Base-by-base conservation (phyloP, 1,284 basidiomycete genomes). In the Ceratobasidium sp. region DNA sequence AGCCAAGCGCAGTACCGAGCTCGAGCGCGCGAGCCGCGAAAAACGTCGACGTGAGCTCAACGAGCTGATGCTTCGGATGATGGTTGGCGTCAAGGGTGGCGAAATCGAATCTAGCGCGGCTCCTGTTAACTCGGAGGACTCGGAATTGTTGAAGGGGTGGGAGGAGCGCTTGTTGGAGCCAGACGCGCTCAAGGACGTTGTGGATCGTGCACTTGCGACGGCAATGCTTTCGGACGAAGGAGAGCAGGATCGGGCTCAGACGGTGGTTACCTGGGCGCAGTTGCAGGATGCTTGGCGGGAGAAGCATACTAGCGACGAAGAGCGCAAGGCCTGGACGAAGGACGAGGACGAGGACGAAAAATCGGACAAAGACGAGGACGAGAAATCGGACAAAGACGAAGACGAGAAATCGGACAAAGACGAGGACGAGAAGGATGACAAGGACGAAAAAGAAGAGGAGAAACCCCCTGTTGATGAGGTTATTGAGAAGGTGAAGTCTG, bases 41-140 rank as follows among this genome's bases (percentile, higher is more conserved):
- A 84, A 86, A 1, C 87, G 93, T 46, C 88, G 95, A 72, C 87
- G 90, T 77, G 91, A 94, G 80, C 90, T 95, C 80, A 96, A 95
- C 83, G 91, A 94, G 81, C 85, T 95, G 56, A 91, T 91, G 0
- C 91, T 94, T 87, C 89, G 92, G 26, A 94, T 95, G 89, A 95
- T 90, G 10, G 87, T 96, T 39, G 91, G 92, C 42, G 89, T 83
- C 66, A 81, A 90, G 1, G 88, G 94, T 12, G 95, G 95, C 10
- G 94, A 94, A 1, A 82, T 86, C 1, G 84, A 96, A n/a, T 88
- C 87, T 78, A 58, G 87, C 20, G 33, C 64, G 20, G 64, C 64
- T 23, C 64, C 64, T 49, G 44, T 80, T 49, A 49, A 49, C 10
- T 49, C 46, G 12, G 83, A 84, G 55, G 83, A 83, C 42, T 12